These are phyloP conservation scores for Penicillium sp. DNA, from an alignment of 2,329 filamentous ascomycete species.

Conservation along the genomic window DNA sequence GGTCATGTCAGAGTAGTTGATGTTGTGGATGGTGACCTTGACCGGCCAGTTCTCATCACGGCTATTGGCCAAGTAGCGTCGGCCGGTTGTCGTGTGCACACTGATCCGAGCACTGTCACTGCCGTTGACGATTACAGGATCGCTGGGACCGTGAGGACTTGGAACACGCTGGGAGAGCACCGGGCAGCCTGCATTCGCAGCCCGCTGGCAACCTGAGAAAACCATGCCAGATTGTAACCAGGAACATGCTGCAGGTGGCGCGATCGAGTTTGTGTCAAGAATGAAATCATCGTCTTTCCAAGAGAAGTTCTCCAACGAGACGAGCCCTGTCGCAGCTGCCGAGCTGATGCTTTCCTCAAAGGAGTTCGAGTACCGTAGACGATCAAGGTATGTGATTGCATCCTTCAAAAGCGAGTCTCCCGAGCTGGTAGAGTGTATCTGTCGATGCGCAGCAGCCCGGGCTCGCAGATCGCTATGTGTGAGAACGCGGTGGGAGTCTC, in stretches of 20 bases:
- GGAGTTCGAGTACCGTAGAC: slow-evolving; percentile 53
- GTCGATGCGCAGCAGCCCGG: slow-evolving; percentile 37
- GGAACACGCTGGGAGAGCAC: slow-evolving; percentile 32
- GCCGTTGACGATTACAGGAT: slow-evolving; percentile 38
- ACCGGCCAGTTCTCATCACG: slow-evolving; percentile 64
- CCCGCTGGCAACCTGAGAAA: slow-evolving; percentile 62
- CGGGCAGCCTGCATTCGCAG: slow-evolving; percentile 38
- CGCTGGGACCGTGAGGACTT: slow-evolving; percentile 26
- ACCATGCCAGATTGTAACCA: slow-evolving; percentile 62
- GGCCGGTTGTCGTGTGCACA: slow-evolving; percentile 39
- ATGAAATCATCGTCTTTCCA: slow-evolving; percentile 57
- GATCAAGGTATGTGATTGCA: slow-evolving; percentile 60
- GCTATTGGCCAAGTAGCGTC: slow-evolving; percentile 36
- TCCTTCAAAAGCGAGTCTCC: slow-evolving; percentile 50
- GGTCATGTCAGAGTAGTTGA: slow-evolving; percentile 61
- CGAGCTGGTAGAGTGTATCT: slow-evolving; percentile 35
- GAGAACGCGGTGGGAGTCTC: slow-evolving; percentile 28
- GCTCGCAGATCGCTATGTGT: slow-evolving; percentile 37
- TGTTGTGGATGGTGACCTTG: slow-evolving; percentile 62
- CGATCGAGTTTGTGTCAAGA: slow-evolving; percentile 52
- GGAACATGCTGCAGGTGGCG: slow-evolving; percentile 54
- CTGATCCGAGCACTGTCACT: slow-evolving; percentile 34
- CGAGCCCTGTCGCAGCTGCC: slow-evolving; percentile 54
- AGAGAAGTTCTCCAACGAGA: slow-evolving; percentile 52
- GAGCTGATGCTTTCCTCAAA: slow-evolving; percentile 55